Conservation (phyloP, 2,329 filamentous ascomycete species). For the Cercospora brassicicola region DNA sequence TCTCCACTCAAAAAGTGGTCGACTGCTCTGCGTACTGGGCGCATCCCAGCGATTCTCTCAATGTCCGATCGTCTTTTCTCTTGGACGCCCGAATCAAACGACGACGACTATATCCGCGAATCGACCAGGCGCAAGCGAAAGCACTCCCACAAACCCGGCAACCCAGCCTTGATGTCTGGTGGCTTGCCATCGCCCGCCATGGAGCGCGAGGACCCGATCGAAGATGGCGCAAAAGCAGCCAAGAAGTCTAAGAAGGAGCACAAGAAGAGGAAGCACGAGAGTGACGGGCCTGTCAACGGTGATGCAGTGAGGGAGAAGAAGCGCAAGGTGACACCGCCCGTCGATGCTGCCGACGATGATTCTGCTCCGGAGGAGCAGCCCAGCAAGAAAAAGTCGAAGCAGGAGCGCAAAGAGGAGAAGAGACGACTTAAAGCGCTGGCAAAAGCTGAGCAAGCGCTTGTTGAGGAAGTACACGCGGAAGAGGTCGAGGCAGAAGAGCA, state of each 20-base stretch:
- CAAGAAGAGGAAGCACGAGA: slow-evolving; percentile 36
- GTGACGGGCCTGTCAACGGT: slow-evolving; percentile 17
- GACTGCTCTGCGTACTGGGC: not conserved
- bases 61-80: slow-evolving; percentile 11
- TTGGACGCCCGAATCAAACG: slow-evolving; percentile 22
- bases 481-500: slow-evolving; percentile 31
- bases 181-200: slow-evolving; percentile 34
- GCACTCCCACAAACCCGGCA: slow-evolving; percentile 20
- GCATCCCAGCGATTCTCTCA: not conserved
- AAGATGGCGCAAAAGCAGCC: slow-evolving; percentile 25
- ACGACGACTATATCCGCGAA: slow-evolving; percentile 33
- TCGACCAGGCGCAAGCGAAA: slow-evolving; percentile 31
- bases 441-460: slow-evolving; percentile 6
- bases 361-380: slow-evolving; percentile 24
- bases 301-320: slow-evolving; percentile 15
- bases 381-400: slow-evolving; percentile 31
- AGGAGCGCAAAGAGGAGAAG: slow-evolving; percentile 25
- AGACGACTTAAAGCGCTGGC: slow-evolving; percentile 17
- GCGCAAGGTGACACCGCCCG: slow-evolving; percentile 15
- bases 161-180: slow-evolving; percentile 39
- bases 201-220: slow-evolving; percentile 27
- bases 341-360: slow-evolving; percentile 21
- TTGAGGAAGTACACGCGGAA: slow-evolving; percentile 18
- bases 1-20: slow-evolving; percentile 8
- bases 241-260: slow-evolving; percentile 38